These are phyloP conservation scores for Suaeda aralocaspica DNA, from an alignment of 148 eudicot genomes.

Conservation along the genomic window DNA sequence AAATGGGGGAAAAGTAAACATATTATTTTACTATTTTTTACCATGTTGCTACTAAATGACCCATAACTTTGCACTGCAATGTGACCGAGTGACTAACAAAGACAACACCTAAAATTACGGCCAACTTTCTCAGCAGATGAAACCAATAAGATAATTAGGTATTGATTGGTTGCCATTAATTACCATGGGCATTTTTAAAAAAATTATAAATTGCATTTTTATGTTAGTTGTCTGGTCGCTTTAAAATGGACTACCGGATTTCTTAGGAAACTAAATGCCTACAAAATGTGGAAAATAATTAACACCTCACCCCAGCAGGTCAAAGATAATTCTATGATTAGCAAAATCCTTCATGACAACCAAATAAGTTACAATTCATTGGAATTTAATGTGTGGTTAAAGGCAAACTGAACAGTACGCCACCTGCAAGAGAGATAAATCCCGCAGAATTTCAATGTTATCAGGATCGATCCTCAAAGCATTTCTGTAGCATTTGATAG, in stretches of 20 bases:
- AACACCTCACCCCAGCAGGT: neutral
- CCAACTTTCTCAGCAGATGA: neutral
- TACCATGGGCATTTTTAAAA: too few relatives aligned
- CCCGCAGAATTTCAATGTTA: constrained; percentile 92
- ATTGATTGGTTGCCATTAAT: too few relatives aligned
- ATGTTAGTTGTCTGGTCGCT: too few relatives aligned
- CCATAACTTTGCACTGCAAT: too few relatives aligned
- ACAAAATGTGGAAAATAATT: too few relatives aligned
- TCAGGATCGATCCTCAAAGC: constrained; percentile 95
- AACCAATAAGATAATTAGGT: neutral
- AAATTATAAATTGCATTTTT: too few relatives aligned
- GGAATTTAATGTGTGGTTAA: too few relatives aligned
- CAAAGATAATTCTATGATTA: neutral
- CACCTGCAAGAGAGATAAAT: constrained; percentile 94
- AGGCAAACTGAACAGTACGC: constrained; percentile 6
- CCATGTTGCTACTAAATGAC: too few relatives aligned
- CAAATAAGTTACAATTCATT: too few relatives aligned
- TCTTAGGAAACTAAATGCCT: too few relatives aligned
- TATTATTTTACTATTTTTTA: too few relatives aligned
- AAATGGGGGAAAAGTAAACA: neutral
- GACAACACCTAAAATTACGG: neutral
- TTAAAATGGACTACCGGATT: too few relatives aligned
- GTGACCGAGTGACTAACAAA: neutral
- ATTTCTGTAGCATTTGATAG: constrained; percentile 95
- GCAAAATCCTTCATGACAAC: neutral